These are phyloP conservation scores for Nicotiana paniculata DNA, from an alignment of 257 asterid species.

Conservation along the genomic window DNA sequence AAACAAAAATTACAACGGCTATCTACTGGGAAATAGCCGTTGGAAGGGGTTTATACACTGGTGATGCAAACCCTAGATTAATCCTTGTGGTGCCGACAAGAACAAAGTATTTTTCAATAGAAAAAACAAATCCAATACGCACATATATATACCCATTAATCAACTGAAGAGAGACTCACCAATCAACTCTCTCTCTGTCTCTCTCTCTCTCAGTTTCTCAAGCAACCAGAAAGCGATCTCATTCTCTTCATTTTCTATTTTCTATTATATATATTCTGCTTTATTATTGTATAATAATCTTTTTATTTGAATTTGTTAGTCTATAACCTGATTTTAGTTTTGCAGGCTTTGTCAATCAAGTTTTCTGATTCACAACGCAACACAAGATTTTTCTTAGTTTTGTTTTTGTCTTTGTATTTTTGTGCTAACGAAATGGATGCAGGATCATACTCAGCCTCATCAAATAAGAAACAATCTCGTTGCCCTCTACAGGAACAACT, in stretches of 20 bases:
- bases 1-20: slow-evolving; percentile 32
- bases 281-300: slow-evolving; percentile 7
- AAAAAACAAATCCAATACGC: background rate
- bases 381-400: background rate
- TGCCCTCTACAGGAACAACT: slow-evolving; percentile 72
- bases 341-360: slow-evolving; percentile 30
- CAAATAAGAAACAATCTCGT: slow-evolving; percentile 50
- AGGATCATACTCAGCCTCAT: slow-evolving; percentile 51
- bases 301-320: slow-evolving; percentile 10
- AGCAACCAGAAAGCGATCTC: background rate
- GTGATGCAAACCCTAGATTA: background rate
- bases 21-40: slow-evolving; percentile 12
- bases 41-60: background rate
- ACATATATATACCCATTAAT: slow-evolving; percentile 10
- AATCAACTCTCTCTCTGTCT: slow-evolving; percentile 1
- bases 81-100: background rate
- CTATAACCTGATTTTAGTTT: slow-evolving; percentile 17
- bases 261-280: background rate
- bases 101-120: slow-evolving; percentile 1
- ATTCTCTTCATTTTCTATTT: background rate
- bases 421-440: slow-evolving; percentile 64
- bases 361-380: background rate
- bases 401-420: background rate
- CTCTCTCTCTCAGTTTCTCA: slow-evolving; percentile 18
- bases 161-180: background rate